Evolutionary conservation across 2,329 filamentous ascomycete genomes (phyloP).

Genomic region (Penicillium palitans): DNA sequence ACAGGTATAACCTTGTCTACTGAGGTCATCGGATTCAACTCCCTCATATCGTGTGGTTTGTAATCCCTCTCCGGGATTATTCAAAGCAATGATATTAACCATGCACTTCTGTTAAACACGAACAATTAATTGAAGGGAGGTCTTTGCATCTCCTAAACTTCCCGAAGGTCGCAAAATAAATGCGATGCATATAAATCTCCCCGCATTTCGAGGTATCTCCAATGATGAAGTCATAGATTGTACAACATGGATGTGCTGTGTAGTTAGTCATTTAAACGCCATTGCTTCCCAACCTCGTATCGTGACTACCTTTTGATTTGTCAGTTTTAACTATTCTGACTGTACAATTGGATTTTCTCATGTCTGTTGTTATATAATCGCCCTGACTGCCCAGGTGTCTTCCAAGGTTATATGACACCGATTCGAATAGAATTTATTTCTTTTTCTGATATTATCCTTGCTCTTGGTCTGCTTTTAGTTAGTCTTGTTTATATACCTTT

Average conservation of each 20-base stretch:
- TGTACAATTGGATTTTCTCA: background rate
- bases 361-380: background rate
- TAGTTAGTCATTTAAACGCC: background rate
- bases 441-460: background rate
- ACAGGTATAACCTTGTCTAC: background rate
- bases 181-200: background rate
- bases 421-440: background rate
- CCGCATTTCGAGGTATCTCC: background rate
- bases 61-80: background rate
- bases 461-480: background rate
- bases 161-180: rapidly evolving
- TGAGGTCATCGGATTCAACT: background rate
- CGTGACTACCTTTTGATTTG: too few species aligned
- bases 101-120: background rate
- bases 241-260: background rate
- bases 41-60: background rate
- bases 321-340: background rate
- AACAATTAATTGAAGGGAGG: background rate
- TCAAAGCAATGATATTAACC: background rate
- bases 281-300: background rate
- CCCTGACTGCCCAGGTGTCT: background rate
- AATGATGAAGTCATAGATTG: constrained; percentile 22
- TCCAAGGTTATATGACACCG: background rate
- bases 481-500: background rate
- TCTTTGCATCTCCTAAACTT: background rate